phyloP scores from a whole-genome alignment of 768 basidiomycete genomes.

The Boletus subcaerulescens region DNA sequence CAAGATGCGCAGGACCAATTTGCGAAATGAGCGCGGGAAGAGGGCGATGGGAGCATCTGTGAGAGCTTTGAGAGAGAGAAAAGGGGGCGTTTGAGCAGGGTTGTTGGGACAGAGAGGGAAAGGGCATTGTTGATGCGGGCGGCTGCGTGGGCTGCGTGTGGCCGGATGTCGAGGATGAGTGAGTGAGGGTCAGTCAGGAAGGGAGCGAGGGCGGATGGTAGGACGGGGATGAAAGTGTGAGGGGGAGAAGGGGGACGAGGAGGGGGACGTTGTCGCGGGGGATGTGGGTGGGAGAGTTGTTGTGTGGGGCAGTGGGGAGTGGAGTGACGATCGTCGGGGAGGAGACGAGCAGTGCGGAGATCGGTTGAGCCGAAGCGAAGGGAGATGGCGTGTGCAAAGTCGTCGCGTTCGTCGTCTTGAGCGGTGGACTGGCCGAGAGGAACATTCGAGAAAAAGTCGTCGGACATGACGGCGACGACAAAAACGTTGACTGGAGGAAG shows the following conservation, averaged over 20 bases:
- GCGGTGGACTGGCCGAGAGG: slow-evolving; percentile 13
- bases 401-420: slow-evolving; percentile 29
- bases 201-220: slow-evolving; percentile 29
- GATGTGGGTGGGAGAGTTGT: slow-evolving; percentile 2
- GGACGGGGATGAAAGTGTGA: slow-evolving; percentile 22
- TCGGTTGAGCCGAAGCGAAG: slow-evolving; percentile 40
- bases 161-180: slow-evolving; percentile 86
- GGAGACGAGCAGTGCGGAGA: slow-evolving; percentile 38
- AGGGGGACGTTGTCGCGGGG: background rate
- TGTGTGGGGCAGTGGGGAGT: slow-evolving; percentile 2
- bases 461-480: slow-evolving; percentile 12
- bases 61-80: slow-evolving; percentile 77
- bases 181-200: slow-evolving; percentile 35
- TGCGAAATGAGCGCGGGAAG: slow-evolving; percentile 57
- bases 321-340: slow-evolving; percentile 27
- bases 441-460: slow-evolving; percentile 44
- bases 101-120: slow-evolving; percentile 90
- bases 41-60: slow-evolving; percentile 70
- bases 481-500: background rate
- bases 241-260: background rate
- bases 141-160: slow-evolving; percentile 67
- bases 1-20: slow-evolving; percentile 54
- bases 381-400: slow-evolving; percentile 56
- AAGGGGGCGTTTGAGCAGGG: slow-evolving; percentile 85
- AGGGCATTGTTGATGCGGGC: slow-evolving; percentile 69